Conservation (phyloP, 179 eudicot genomes). For the Silene noctiflora region DNA sequence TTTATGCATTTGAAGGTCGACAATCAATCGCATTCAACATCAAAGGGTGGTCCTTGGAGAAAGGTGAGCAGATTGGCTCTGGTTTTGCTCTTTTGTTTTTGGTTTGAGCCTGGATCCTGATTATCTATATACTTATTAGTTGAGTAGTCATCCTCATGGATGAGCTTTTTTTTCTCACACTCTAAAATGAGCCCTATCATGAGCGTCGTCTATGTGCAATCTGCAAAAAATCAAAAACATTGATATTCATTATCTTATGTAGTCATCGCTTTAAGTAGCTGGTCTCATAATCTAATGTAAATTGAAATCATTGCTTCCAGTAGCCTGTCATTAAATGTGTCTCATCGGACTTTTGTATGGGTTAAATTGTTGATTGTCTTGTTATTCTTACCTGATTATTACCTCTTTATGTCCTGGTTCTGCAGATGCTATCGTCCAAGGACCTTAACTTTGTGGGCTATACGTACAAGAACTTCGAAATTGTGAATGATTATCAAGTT, state of each 20-base stretch:
- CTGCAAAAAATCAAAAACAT: background rate
- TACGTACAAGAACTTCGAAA: slow-evolving; percentile 93
- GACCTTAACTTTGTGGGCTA: slow-evolving; percentile 94
- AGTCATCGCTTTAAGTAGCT: too few relatives aligned
- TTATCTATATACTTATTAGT: background rate
- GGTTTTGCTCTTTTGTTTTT: background rate
- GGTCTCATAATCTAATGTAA: background rate
- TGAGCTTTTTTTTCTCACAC: background rate
- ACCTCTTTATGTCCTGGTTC: slow-evolving; percentile 10
- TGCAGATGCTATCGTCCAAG: slow-evolving; percentile 93
- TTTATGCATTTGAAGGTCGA: slow-evolving; percentile 47
- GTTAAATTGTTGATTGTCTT: background rate
- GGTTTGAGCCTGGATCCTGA: background rate
- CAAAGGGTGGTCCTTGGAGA: slow-evolving; percentile 92
- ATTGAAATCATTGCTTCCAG: background rate
- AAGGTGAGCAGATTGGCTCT: slow-evolving; percentile 45
- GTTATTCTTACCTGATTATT: background rate
- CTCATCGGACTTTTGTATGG: background rate
- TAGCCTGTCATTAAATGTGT: background rate
- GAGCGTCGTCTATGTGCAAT: background rate
- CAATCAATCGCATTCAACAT: slow-evolving; percentile 38
- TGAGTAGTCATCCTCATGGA: background rate
- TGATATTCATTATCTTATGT: too few relatives aligned
- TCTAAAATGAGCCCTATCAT: background rate
- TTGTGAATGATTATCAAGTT: slow-evolving; percentile 92